Percentiles rank a stretch among this genome's conserved stretches.
Conservation (phyloP, 768 basidiomycete species). For the Suillus decipiens region DNA sequence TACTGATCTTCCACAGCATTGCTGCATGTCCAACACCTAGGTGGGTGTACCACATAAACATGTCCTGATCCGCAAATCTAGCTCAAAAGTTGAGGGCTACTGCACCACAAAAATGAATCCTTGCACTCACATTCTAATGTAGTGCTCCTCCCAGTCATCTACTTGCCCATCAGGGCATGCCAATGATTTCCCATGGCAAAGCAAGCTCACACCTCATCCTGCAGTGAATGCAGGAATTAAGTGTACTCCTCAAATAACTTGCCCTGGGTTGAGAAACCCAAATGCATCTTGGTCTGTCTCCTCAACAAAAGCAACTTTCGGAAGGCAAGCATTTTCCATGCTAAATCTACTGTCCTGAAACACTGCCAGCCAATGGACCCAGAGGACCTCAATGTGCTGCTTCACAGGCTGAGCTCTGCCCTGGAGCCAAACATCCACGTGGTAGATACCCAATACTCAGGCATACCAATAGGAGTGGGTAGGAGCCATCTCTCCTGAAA, state of each 20-base stretch:
- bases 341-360: no score
- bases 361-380: slow-evolving; percentile 10
- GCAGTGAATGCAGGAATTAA: slow-evolving; percentile 14
- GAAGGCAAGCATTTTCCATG: background rate
- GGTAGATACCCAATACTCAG: slow-evolving; percentile 19
- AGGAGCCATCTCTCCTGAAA: background rate
- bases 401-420: background rate
- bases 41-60: no score
- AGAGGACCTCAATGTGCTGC: slow-evolving; percentile 9
- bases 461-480: slow-evolving; percentile 7
- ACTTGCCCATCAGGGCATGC: background rate
- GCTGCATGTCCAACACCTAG: no score
- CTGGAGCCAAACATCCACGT: slow-evolving; percentile 15
- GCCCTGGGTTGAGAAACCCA: slow-evolving; percentile 13
- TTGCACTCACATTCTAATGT: background rate
- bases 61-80: no score
- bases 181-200: background rate
- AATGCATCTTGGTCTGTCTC: background rate
- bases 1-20: no score
- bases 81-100: no score
- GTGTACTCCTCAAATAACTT: slow-evolving; percentile 10
- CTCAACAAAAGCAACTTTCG: slow-evolving; percentile 2
- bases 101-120: no score
- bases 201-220: background rate
- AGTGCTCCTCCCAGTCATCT: background rate